These are phyloP conservation scores for Melampsora occidentalis DNA, from an alignment of 1,284 basidiomycete genomes.

Conservation along the genomic window DNA sequence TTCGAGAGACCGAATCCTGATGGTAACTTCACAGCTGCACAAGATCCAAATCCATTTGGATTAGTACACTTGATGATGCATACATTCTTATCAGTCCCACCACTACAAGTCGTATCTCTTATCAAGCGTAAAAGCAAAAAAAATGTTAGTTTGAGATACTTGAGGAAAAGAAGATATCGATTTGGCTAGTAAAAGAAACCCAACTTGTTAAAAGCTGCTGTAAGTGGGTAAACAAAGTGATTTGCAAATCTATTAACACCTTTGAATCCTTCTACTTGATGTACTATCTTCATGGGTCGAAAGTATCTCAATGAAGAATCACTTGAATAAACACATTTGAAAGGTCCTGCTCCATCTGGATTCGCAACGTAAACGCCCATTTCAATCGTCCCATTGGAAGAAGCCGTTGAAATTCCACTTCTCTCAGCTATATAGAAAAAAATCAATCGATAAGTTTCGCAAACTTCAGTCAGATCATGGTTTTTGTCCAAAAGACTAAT, in stretches of 20 bases:
- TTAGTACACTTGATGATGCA: neutral
- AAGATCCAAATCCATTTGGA: neutral
- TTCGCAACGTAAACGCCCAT: neutral
- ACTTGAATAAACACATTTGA: neutral
- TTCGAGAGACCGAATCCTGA: no score
- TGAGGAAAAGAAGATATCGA: no score
- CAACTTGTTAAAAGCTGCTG: neutral
- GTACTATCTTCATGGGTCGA: neutral
- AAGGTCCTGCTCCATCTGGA: neutral
- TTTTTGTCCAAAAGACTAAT: neutral
- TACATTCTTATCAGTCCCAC: neutral
- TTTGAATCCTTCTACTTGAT: slow-evolving; percentile 4
- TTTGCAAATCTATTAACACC: neutral
- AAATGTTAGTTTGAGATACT: no score
- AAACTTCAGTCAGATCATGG: neutral
- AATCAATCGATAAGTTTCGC: neutral
- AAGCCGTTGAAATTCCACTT: neutral
- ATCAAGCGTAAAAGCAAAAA: no score
- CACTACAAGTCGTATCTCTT: neutral
- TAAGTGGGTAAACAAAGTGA: slow-evolving; percentile 4
- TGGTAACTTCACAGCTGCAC: neutral
- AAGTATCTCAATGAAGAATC: neutral
- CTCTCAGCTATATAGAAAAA: neutral
- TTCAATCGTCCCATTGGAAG: neutral
- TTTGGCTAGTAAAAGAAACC: neutral